Evolutionary conservation across 352 stramenopile genomes (phyloP).

Genomic region (Globisporangium irregulare): DNA sequence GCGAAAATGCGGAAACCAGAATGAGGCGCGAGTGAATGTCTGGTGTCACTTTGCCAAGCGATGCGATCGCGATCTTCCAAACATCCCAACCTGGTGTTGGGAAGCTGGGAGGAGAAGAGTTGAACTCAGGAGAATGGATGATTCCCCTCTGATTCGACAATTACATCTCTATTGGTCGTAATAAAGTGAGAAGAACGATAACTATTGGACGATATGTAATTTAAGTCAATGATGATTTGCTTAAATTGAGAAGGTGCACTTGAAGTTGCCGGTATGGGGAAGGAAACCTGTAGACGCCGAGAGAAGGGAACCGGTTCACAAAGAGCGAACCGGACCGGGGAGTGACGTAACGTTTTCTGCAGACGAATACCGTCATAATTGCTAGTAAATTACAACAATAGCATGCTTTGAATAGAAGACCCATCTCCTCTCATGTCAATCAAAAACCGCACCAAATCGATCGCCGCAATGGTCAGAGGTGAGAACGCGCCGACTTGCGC

Average conservation of each 20-base stretch:
- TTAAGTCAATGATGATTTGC: neutral
- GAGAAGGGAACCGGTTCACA: neutral
- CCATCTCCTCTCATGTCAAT: neutral
- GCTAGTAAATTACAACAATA: neutral
- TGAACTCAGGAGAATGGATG: neutral
- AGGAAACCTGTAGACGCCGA: neutral
- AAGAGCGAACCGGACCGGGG: slow-evolving; percentile 5
- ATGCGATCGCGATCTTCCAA: neutral
- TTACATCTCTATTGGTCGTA: neutral
- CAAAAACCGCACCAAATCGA: neutral
- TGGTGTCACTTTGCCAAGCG: neutral
- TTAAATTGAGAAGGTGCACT: neutral
- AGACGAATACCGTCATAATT: slow-evolving; percentile 3
- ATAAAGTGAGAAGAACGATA: neutral
- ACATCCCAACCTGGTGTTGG: neutral
- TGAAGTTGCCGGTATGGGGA: neutral
- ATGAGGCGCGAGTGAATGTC: neutral
- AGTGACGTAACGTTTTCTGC: slow-evolving; percentile 9
- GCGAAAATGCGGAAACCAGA: slow-evolving; percentile 3
- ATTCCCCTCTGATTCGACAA: slow-evolving; percentile 1
- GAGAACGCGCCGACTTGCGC: neutral
- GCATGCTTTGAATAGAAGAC: neutral
- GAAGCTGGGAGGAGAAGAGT: neutral
- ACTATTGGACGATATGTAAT: neutral
- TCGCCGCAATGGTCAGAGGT: neutral